Evolutionary conservation across 1,284 basidiomycete genomes (phyloP).

Genomic region (Moniliella sp.): DNA sequence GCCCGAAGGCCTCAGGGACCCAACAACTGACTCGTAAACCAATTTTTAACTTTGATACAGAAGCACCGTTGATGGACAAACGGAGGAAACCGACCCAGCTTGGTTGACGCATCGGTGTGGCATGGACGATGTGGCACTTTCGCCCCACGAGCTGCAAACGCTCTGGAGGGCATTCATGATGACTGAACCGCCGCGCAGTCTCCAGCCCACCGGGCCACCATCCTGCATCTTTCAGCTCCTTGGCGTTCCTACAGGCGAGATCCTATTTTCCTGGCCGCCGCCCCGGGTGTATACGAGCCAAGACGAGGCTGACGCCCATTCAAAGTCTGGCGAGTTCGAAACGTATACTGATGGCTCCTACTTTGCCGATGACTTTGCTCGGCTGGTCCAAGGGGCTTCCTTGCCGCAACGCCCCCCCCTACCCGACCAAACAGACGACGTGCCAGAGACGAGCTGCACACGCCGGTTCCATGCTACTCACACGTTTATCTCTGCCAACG

Average conservation of each 20-base stretch:
- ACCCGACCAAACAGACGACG: too few relatives aligned
- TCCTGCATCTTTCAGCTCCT: conserved; percentile 61
- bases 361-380: conserved; percentile 57
- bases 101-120: too few relatives aligned
- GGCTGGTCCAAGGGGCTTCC: conserved; percentile 51
- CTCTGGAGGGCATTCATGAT: too few relatives aligned
- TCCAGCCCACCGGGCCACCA: conserved; percentile 11
- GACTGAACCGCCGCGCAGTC: neutral
- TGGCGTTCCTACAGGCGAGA: conserved; percentile 39
- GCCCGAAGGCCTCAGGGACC: too few relatives aligned
- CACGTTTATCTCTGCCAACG: conserved; percentile 43
- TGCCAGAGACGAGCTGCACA: conserved; percentile 66
- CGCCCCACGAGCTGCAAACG: too few relatives aligned
- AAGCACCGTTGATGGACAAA: too few relatives aligned
- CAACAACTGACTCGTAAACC: too few relatives aligned
- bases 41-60: too few relatives aligned
- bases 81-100: too few relatives aligned
- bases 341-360: conserved; percentile 42
- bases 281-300: conserved; percentile 10
- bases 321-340: conserved; percentile 5
- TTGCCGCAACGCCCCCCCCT: too few relatives aligned
- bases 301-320: conserved; percentile 4
- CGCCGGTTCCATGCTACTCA: conserved; percentile 67
- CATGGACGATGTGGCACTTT: too few relatives aligned
- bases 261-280: conserved; percentile 70